Conservation (phyloP, 106 monocot species). For the Xerophyta viscosa region DNA sequence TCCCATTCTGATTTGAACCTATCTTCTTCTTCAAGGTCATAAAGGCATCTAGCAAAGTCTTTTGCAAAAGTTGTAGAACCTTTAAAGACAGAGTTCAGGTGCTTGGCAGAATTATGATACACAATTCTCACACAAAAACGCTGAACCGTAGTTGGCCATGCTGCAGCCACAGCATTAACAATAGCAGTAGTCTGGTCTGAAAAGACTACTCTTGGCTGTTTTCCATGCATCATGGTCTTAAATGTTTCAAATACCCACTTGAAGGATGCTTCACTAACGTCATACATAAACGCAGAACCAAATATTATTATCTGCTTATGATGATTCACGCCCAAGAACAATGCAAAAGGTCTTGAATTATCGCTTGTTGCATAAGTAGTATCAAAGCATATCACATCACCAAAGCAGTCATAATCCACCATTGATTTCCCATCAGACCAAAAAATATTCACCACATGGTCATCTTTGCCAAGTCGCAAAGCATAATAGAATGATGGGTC, state of each 20-base stretch:
- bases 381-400: conserved; percentile 33
- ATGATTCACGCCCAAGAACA: conserved; percentile 31
- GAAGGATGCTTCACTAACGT: conserved; percentile 20
- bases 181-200: conserved; percentile 16
- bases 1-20: conserved; percentile 20
- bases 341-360: conserved; percentile 20
- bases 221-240: conserved; percentile 17
- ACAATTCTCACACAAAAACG: conserved; percentile 30
- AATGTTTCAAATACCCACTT: conserved; percentile 39
- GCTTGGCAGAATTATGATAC: conserved; percentile 23
- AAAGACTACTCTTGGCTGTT: conserved; percentile 16
- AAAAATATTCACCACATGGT: conserved; percentile 19
- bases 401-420: conserved; percentile 21
- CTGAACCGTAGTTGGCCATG: conserved; percentile 19
- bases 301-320: conserved; percentile 31
- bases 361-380: conserved; percentile 15
- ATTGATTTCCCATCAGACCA: conserved; percentile 35
- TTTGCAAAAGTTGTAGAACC: conserved; percentile 24
- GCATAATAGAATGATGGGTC: conserved; percentile 30
- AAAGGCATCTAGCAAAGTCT: conserved; percentile 18
- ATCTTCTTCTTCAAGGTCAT: conserved; percentile 28
- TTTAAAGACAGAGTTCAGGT: conserved; percentile 20
- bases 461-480: conserved; percentile 20
- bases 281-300: conserved; percentile 30
- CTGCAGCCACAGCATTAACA: conserved; percentile 15